Evolutionary conservation across 1,139 yeast species (phyloP), one percentile per base, ranked within the genome.

Genomic region (Debaryomycetaceae sp.): DNA sequence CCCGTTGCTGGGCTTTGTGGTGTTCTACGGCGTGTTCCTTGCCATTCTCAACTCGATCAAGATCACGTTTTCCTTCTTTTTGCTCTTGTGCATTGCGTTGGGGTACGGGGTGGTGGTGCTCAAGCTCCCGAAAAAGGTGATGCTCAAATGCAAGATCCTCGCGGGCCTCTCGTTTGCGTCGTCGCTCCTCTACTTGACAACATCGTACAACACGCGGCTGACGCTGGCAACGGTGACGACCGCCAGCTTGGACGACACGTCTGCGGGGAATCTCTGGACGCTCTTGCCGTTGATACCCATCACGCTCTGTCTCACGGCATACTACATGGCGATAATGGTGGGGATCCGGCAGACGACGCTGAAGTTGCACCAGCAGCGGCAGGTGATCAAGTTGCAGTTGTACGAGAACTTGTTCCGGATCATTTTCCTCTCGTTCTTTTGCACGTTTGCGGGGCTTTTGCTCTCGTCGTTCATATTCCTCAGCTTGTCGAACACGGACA

Each of bases 61-160:
- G 45, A 71, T 83, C 34, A 78, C 96, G 1, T 85, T 85, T 49
- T 81, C 96, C 7, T 81, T 90, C 57, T 92, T 87, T 58, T 58
- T 92, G 44, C 61, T 92, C 33, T 64, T 90, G 37, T 78, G 87
- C 43, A 90, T 92, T 34, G 71, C 94, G 13, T 62, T 87, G 40
- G 98, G 98, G 21, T 92, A 87, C 53, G 96, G 98, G 36, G 90
- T 92, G 31, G 98, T 92, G 24, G 70, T 70, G 37, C 83, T 95
- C 30, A 79, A 86, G 40, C 67, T 92, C 37, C 85, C 86, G 30
- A 73, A 73, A 49, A 73, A 70, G 36, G 51, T 72, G 26, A 86
- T 92, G 95, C 63, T 77, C 45, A 75, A 71, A 50, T 80, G 95
- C 52, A 79, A 85, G 47, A 62, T 83, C 13, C 67, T 86, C 32